These are phyloP conservation scores for Trichophyton simii DNA, from an alignment of 2,329 filamentous ascomycete species.

Conservation along the genomic window DNA sequence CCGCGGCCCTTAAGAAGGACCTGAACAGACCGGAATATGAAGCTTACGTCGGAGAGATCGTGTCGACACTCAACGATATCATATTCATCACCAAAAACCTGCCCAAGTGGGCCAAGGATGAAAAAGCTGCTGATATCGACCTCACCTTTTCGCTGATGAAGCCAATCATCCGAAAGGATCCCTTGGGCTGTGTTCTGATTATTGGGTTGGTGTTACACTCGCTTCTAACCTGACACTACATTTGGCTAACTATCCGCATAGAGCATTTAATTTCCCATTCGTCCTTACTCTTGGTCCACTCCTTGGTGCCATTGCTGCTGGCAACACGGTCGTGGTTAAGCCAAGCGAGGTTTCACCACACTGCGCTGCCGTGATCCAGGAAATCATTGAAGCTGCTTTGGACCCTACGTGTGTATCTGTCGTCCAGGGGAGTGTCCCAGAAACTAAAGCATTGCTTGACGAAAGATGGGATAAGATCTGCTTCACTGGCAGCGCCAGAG, in stretches of 20 bases:
- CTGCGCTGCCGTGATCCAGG: slow-evolving; percentile 65
- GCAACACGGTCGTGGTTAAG: slow-evolving; percentile 82
- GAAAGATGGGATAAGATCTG: slow-evolving; percentile 97
- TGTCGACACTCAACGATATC: slow-evolving; percentile 70
- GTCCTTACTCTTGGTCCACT: slow-evolving; percentile 66
- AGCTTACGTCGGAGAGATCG: slow-evolving; percentile 58
- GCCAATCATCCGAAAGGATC: slow-evolving; percentile 73
- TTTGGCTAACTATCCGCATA: slow-evolving; percentile 18
- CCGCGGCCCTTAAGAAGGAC: slow-evolving; percentile 65
- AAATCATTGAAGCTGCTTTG: slow-evolving; percentile 61
- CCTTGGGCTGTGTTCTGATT: slow-evolving; percentile 67
- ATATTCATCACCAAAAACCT: slow-evolving; percentile 66
- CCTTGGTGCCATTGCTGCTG: slow-evolving; percentile 81
- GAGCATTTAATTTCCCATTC: slow-evolving; percentile 86
- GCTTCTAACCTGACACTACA: neutral
- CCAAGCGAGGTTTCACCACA: slow-evolving; percentile 72
- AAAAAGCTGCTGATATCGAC: slow-evolving; percentile 57
- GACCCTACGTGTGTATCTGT: slow-evolving; percentile 65
- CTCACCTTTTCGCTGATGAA: slow-evolving; percentile 56
- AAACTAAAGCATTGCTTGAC: slow-evolving; percentile 69
- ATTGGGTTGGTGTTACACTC: slow-evolving; percentile 50
- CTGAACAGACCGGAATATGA: slow-evolving; percentile 68
- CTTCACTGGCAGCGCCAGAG: slow-evolving; percentile 70
- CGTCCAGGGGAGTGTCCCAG: slow-evolving; percentile 67
- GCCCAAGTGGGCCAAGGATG: slow-evolving; percentile 71